Evolutionary conservation across 352 stramenopile species (phyloP), one percentile per base, ranked within the genome.

Genomic region (Phytopythium kandeliae): DNA sequence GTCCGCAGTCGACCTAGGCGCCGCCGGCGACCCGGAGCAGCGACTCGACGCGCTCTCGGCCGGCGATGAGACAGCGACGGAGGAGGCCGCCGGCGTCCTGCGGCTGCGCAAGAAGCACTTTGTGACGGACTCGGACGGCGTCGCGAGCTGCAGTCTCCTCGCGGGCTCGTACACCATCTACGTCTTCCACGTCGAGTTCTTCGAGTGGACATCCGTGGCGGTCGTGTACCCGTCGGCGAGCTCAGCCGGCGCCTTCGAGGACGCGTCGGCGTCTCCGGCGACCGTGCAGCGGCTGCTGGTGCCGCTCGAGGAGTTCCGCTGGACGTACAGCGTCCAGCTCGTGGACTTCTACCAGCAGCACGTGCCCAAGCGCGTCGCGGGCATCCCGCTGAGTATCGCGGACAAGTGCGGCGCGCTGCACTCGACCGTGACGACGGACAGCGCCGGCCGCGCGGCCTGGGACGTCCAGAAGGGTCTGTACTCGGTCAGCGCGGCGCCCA

Each of bases 311-410:
- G 55, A 66, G 7, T 89, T 74, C 56, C 74, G 65, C 13, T 89
- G 73, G 78, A 68, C 74, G 2, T 85, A 85, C 37, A 53, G 48
- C 22, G 64, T 89, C 34, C 78, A 89, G 48, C 53, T 86, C 12
- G 75, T 86, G 1, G 78, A 89, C 54, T 89, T 85, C 25, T 89
- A 86, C 35, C 55, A 85, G 16, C 71, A 78, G 38, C 57, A 83
- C 35, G 58, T 48, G 16, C 24, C 41, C 3, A 69, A 81, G 33
- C 52, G 58, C 22, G 56, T 86, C 4, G 62, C 56, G 22, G 65
- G 59, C 2, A 81, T 86, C 41, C 64, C 78, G 0, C 57, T 89
- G 44, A 50, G 74, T 44, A 69, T 89, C 33, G 70, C 66, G 8
- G 64, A 86, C 48, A 86, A 83, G 38, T 79, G 64, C 51, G 83